Evolutionary conservation across 176 grass and related monocot genomes (phyloP).

Genomic region (Carex pumila): DNA sequence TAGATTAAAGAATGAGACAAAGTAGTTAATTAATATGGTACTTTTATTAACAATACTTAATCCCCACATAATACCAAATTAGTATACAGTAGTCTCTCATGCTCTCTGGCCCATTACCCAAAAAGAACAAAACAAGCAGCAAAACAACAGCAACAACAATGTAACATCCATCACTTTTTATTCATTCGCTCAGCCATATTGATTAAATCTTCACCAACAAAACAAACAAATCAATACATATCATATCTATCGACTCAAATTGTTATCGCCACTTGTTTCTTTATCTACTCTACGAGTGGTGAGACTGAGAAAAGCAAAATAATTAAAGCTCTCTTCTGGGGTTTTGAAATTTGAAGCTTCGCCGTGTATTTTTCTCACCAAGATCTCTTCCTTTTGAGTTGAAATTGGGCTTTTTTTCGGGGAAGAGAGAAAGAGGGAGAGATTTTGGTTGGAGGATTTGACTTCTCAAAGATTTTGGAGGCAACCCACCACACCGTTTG

Average conservation of each 20-base stretch:
- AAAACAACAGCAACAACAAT: neutral
- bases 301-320: neutral
- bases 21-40: neutral
- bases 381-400: neutral
- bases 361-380: neutral
- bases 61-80: neutral
- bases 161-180: neutral
- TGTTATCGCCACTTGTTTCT: neutral
- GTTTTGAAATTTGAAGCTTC: neutral
- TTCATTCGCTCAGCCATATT: neutral
- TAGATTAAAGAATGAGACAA: conserved; percentile 9
- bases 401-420: neutral
- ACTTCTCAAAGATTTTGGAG: neutral
- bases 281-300: neutral
- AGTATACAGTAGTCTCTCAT: neutral
- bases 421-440: neutral
- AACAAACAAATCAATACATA: neutral
- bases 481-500: neutral
- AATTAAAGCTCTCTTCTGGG: neutral
- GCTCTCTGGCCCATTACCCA: neutral
- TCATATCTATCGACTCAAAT: neutral
- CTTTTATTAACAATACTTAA: neutral
- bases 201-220: neutral
- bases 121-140: conserved; percentile 12
- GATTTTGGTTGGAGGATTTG: neutral